Conservation (phyloP, 2,329 filamentous ascomycete genomes). For the Thermothelomyces thermophilus region DNA sequence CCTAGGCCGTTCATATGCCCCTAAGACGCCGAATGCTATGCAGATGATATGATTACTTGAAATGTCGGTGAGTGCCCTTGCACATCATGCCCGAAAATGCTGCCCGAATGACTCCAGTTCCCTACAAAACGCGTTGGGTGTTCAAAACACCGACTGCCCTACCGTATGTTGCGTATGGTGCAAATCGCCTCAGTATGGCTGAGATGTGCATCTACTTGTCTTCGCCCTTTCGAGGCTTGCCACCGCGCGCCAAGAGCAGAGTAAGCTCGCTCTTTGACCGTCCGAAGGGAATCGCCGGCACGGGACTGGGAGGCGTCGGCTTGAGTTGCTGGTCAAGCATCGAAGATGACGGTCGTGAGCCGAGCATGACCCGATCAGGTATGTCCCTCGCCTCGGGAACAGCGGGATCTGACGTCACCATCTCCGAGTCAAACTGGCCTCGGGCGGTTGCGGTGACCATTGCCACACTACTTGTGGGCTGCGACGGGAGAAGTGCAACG, state of each 20-base stretch:
- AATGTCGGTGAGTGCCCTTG: neutral
- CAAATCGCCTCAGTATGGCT: neutral
- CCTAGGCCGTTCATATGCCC: neutral
- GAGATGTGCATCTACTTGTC: neutral
- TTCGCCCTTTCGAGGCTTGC: constrained; percentile 34
- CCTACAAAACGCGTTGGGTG: neutral
- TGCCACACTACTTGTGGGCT: constrained; percentile 19
- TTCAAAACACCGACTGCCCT: neutral
- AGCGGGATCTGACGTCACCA: constrained; percentile 15
- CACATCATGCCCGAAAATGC: neutral
- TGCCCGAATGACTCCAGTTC: neutral
- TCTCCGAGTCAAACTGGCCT: constrained; percentile 27
- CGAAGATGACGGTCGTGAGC: constrained; percentile 25
- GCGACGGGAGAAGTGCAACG: constrained; percentile 16
- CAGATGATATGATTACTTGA: neutral
- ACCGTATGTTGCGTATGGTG: neutral
- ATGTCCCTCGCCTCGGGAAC: constrained; percentile 22
- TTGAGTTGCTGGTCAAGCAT: constrained; percentile 36
- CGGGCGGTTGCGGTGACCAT: constrained; percentile 22
- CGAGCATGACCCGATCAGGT: constrained; percentile 14
- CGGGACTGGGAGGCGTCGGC: constrained; percentile 43
- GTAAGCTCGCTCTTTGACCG: constrained; percentile 56
- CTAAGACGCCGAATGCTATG: constrained; percentile 5
- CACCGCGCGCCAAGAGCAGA: constrained; percentile 50
- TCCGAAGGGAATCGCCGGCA: constrained; percentile 43